Base-by-base conservation (phyloP, 768 basidiomycete species). In the Paxillus involutus region DNA sequence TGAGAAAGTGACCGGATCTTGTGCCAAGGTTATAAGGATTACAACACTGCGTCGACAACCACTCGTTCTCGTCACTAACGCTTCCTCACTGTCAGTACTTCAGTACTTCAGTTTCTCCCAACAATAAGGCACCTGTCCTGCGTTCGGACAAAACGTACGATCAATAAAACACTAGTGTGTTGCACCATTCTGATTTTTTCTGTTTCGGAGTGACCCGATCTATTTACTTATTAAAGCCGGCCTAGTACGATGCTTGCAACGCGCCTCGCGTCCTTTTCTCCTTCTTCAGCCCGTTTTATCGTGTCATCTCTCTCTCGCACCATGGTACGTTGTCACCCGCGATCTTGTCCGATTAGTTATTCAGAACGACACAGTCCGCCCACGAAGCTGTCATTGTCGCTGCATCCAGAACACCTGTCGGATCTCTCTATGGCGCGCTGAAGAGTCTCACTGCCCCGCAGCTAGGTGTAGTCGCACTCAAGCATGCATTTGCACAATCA, bases 301-400 rank as follows among this genome's bases (percentile, higher is more conserved):
- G 62, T 67, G 44, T 64, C 61, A 21, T 65, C 63, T 53, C 63
- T 58, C 19, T 53, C 64, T 44, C 80, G 83, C 62, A 60, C 77
- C 45, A 85, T 86, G 84, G 84, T 83, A 55, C 32, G 72, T 70
- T 45, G 47, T 47, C 26, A 19, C 35, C 32, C 39, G 24, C 17
- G 32, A 40, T 26, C 39, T 36, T 8, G 26, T 29, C 30, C n/a
- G 19, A 21, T 12, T 1, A 24, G 12, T 11, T n/a, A 10, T 36
- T 49, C 43, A 59, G 37, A 51, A 24, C 33, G 26, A n/a, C 13
- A 1, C 60, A 73, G 71, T 71, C 70, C 50, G 74, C 81, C 52
- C 82, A 86, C 76, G 88, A 94, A 87, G 89, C 84, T 55, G 92
- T 94, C 76, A 96, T 98, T 75, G 89, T 97, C 63, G 85, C 91